These are phyloP conservation scores for Puccinia brachypodii DNA, from an alignment of 1,284 basidiomycete genomes.

Conservation along the genomic window DNA sequence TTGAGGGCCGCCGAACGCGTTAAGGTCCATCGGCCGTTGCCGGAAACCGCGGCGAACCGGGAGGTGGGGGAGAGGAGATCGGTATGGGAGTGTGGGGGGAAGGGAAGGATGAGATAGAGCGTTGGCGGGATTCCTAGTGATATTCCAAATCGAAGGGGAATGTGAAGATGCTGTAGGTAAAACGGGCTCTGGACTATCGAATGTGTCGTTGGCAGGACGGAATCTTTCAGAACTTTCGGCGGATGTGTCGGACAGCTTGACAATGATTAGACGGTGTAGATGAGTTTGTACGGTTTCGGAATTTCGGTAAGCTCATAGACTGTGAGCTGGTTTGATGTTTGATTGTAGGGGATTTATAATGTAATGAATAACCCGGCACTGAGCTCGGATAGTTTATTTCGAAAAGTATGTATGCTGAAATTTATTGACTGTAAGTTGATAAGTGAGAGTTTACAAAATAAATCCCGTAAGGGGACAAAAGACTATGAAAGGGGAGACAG, in stretches of 20 bases:
- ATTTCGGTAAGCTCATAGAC: neutral
- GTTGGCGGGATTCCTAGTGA: no score
- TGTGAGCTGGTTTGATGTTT: neutral
- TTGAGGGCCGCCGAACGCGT: no score
- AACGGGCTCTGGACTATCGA: no score
- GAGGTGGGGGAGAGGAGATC: no score
- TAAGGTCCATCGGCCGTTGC: no score
- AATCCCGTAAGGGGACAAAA: neutral
- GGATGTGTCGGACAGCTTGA: neutral
- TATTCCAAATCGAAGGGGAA: no score
- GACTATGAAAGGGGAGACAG: neutral
- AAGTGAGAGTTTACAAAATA: constrained; percentile 4
- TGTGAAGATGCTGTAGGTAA: no score
- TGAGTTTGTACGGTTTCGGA: neutral
- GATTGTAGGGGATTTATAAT: constrained; percentile 5
- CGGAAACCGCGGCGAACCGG: no score
- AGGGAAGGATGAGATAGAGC: no score
- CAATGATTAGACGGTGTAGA: neutral
- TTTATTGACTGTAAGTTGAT: neutral
- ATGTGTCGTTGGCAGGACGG: no score
- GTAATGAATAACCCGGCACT: neutral
- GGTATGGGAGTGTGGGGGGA: no score
- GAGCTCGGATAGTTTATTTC: neutral
- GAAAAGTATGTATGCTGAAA: neutral
- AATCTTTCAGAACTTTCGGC: no score